Evolutionary conservation across 179 eudicot genomes (phyloP).

Genomic region (Beta macrorhiza): DNA sequence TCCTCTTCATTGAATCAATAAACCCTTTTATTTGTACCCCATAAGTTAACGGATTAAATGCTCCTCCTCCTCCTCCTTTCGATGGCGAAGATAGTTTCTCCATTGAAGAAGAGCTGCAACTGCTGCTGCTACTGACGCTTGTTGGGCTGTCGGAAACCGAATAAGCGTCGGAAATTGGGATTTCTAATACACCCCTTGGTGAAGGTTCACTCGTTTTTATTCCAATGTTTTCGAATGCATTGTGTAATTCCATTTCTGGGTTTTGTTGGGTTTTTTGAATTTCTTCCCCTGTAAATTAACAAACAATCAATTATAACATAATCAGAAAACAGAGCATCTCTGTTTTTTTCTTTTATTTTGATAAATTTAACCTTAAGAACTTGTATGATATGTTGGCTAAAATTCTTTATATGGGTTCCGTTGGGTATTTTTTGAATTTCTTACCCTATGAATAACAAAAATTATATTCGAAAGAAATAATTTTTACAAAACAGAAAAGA

Average conservation of each 20-base stretch:
- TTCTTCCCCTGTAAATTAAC: conserved; percentile 7
- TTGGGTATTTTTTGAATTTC: no score
- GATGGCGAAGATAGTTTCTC: conserved; percentile 16
- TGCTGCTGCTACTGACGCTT: conserved; percentile 39
- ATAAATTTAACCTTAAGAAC: no score
- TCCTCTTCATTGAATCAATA: conserved; percentile 48
- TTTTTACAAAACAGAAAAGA: no score
- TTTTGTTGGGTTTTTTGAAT: conserved; percentile 16
- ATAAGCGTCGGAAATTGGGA: conserved; percentile 38
- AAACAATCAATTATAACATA: no score
- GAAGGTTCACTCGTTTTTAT: conserved; percentile 36
- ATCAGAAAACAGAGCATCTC: no score
- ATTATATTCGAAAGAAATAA: no score
- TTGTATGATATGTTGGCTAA: no score
- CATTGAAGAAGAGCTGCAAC: conserved; percentile 22
- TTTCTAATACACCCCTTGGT: conserved; percentile 68
- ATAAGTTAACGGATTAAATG: conserved; percentile 15
- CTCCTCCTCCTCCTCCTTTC: neutral
- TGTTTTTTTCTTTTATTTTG: no score
- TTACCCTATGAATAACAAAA: no score
- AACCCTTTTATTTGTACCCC: conserved; percentile 51
- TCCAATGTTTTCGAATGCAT: conserved; percentile 1
- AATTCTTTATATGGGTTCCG: no score
- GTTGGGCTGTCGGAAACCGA: conserved; percentile 33
- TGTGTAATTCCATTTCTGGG: conserved; percentile 24